Base-by-base conservation (phyloP, 805 yeast species). In the Suhomyces faveliae region DNA sequence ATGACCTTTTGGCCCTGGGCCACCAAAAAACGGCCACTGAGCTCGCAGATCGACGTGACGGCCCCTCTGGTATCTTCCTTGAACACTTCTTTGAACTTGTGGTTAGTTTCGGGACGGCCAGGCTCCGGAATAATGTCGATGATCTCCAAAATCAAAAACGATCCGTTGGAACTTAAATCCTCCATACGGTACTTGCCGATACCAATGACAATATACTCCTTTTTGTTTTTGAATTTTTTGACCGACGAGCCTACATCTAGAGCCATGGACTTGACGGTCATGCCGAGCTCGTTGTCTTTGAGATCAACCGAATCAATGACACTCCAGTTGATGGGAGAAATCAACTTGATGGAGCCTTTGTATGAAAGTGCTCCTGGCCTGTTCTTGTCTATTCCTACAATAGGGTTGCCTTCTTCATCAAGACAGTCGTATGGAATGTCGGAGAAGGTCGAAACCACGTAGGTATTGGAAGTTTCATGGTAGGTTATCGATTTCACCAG, bases 81-180 rank as follows among this genome's bases (percentile, higher is more conserved):
- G 42, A 81, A 81, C 8, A 87, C 71, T 55, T 83, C 80, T 61
- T 88, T 89, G 57, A 91, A 74, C 64, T 85, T 87, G 62, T 80
- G 87, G 55, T 83, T 85, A 1, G 90, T 84, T 54, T 89, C 96
- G 0, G 97, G 96, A 49, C 77, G 79, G 0, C 85, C 90, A 0
- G 92, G 92, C 59, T 89, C 96, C 0, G 97, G 96, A 53, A 88
- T 89, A 62, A 90, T 85, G 49, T 84, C 90, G 46, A 86, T 83
- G 24, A 87, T 74, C 53, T 90, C 96, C 58, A 71, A 84, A 1
- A 91, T 69, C 48, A 81, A 80, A 66, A 89, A 86, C 1, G 84
- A 73, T 0, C 99, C 99, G 57, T 82, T 80, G 0, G 95, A 79
- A 3, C 88, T 78, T 50, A 85, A 68, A 66, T 90, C 96, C 61